Conservation (phyloP, 1,139 yeast genomes). For the Yamadazyma buinensis region DNA sequence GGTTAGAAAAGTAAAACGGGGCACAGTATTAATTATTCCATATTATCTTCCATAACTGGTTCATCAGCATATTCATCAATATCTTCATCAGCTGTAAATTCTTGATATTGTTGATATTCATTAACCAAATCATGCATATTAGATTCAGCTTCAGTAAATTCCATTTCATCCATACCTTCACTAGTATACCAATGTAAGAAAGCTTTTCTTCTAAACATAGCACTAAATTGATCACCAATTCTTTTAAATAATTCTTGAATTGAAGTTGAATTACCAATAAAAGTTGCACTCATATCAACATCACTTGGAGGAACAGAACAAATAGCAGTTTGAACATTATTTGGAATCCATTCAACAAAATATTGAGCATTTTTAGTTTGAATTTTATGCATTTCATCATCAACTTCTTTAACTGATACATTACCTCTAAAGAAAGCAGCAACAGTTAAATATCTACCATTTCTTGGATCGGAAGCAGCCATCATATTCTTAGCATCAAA, state of each 20-base stretch:
- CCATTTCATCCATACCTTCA: slow-evolving; percentile 95
- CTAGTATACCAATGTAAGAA: slow-evolving; percentile 94
- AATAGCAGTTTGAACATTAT: slow-evolving; percentile 90
- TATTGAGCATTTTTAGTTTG: slow-evolving; percentile 77
- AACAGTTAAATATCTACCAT: slow-evolving; percentile 89
- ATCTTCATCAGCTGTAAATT: slow-evolving; percentile 71
- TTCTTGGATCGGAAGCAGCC: slow-evolving; percentile 92
- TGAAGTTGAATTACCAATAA: slow-evolving; percentile 88
- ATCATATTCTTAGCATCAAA: slow-evolving; percentile 90
- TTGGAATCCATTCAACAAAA: slow-evolving; percentile 96
- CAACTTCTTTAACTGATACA: slow-evolving; percentile 88
- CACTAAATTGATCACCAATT: slow-evolving; percentile 84
- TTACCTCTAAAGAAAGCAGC: slow-evolving; percentile 94
- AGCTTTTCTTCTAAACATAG: slow-evolving; percentile 92
- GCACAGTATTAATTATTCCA: slow-evolving; percentile 27
- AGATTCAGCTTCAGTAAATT: slow-evolving; percentile 82
- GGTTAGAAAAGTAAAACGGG: not conserved
- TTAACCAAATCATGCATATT: slow-evolving; percentile 85
- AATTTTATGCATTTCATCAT: slow-evolving; percentile 84
- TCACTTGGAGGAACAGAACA: slow-evolving; percentile 88
- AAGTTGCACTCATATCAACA: slow-evolving; percentile 85
- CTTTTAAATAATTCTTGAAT: slow-evolving; percentile 88
- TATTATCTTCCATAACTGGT: slow-evolving; percentile 54
- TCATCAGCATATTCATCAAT: slow-evolving; percentile 67
- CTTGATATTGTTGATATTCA: slow-evolving; percentile 92